Evolutionary conservation across 352 stramenopile species (phyloP).

Genomic region (Pythium brachiatum): DNA sequence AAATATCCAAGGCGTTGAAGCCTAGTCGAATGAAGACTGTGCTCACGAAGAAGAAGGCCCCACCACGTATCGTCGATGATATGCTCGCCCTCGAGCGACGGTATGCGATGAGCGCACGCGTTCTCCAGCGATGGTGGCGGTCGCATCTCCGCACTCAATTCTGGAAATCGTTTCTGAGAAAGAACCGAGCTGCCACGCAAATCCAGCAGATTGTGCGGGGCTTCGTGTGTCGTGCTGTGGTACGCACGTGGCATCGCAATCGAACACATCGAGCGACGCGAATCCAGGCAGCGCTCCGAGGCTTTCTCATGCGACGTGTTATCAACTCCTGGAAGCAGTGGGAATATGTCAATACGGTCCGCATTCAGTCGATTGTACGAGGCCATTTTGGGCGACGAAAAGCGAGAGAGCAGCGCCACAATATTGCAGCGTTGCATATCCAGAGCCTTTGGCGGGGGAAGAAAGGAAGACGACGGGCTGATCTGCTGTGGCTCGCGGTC

Average conservation of each 20-base stretch:
- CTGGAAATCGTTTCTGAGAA: constrained; percentile 42
- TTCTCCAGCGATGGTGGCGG: constrained; percentile 64
- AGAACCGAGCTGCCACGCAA: constrained; percentile 38
- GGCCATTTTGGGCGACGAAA: constrained; percentile 35
- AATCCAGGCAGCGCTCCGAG: constrained; percentile 62
- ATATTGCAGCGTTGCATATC: constrained; percentile 51
- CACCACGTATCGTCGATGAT: constrained; percentile 65
- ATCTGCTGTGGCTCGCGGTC: constrained; percentile 47
- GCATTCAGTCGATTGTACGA: constrained; percentile 64
- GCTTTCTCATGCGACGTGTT: constrained; percentile 47
- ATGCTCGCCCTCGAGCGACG: constrained; percentile 64
- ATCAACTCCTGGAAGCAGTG: constrained; percentile 50
- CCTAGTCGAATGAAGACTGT: constrained; percentile 30
- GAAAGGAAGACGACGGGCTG: constrained; percentile 38
- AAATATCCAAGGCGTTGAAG: constrained; percentile 27
- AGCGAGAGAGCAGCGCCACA: constrained; percentile 12
- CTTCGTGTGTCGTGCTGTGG: constrained; percentile 43
- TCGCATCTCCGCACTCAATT: constrained; percentile 36
- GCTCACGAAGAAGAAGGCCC: constrained; percentile 29
- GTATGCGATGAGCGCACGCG: constrained; percentile 43
- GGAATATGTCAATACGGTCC: constrained; percentile 53
- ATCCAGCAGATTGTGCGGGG: constrained; percentile 60
- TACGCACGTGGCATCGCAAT: constrained; percentile 57
- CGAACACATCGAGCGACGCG: constrained; percentile 42
- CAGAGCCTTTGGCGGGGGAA: constrained; percentile 61